These are phyloP conservation scores for Leptographium wingfieldii DNA, from an alignment of 2,329 filamentous ascomycete species.

Conservation along the genomic window DNA sequence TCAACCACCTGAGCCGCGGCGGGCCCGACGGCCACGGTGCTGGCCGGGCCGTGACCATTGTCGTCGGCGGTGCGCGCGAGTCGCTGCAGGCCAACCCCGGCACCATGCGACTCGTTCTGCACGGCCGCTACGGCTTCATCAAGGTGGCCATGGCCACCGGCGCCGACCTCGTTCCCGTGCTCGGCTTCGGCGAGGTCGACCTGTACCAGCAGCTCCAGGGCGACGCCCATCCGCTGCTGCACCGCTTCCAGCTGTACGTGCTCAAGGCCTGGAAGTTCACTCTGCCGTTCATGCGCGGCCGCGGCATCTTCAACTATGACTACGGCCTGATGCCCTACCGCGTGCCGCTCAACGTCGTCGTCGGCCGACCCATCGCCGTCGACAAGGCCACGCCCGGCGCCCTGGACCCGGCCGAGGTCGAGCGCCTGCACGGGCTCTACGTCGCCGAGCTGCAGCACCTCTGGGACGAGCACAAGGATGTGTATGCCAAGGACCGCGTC, in stretches of 20 bases:
- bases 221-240: conserved; percentile 63
- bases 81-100: conserved; percentile 79
- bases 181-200: conserved; percentile 92
- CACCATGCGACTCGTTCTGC: conserved; percentile 63
- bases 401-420: conserved; percentile 63
- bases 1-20: conserved; percentile 72
- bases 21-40: conserved; percentile 69
- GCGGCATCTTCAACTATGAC: conserved; percentile 95
- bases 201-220: conserved; percentile 83
- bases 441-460: conserved; percentile 59
- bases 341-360: conserved; percentile 74
- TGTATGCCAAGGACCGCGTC: conserved; percentile 50
- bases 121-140: conserved; percentile 79
- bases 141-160: conserved; percentile 85
- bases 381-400: conserved; percentile 36
- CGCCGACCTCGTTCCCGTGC: conserved; percentile 85
- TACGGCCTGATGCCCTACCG: conserved; percentile 93
- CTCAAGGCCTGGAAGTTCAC: conserved; percentile 88
- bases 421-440: conserved; percentile 69
- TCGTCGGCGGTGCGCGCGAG: conserved; percentile 84
- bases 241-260: conserved; percentile 68
- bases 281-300: conserved; percentile 75
- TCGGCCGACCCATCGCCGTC: conserved; percentile 69
- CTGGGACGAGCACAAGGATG: conserved; percentile 69
- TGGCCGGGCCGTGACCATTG: conserved; percentile 93